Evolutionary conservation across 345 rosid species (phyloP), one percentile per base, ranked within the genome.

Genomic region (Eutrema heterophyllum): DNA sequence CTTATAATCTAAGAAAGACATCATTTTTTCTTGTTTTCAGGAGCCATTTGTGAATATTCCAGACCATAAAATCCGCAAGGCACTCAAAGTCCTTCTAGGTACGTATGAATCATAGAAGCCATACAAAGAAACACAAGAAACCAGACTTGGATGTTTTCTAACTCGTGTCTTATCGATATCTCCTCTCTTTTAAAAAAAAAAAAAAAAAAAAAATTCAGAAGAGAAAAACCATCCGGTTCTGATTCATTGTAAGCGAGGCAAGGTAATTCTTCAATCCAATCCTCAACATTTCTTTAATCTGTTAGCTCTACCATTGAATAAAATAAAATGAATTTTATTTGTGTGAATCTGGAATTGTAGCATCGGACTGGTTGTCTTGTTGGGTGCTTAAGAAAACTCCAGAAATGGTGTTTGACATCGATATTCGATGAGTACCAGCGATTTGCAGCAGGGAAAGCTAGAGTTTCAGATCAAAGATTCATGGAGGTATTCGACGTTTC

Each of bases 31-130:
- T 41, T 5, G 0, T 35, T 12, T 86, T 38, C 87, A 94, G 98
- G 98, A 94, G 78, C 97, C 98, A 62, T 91, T 91, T 78, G 96
- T 87, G 50, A 88, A 89, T 78, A 91, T 94, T 8, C 97, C 98
- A 0, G 90, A 89, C 78, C 88, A 91, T 36, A 81, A 85, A 57
- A 88, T 94, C 77, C 89, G 95, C 53, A 90, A 84, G 69, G 98
- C 98, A 48, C 85, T 94, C 45, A 82, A 87, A 75, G 86, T 91
- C 38, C 81, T 93, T 57, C 82, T 93, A 50, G 98, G 98, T 93
- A 90, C 15, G 73, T 52, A 43, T 68, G 66, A 59, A 35, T 70
- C 41, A 51, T 56, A 64, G 0, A 62, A 62, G 26, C 53, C 38
- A 64, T 55, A 18, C 1, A 40, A 62, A 30, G 11, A 27, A 48